Percentiles rank a stretch among this genome's conserved stretches.
phyloP scores from a whole-genome alignment of 228 moss, liverwort and hornwort species.

The Sphagnum magellanicum region DNA sequence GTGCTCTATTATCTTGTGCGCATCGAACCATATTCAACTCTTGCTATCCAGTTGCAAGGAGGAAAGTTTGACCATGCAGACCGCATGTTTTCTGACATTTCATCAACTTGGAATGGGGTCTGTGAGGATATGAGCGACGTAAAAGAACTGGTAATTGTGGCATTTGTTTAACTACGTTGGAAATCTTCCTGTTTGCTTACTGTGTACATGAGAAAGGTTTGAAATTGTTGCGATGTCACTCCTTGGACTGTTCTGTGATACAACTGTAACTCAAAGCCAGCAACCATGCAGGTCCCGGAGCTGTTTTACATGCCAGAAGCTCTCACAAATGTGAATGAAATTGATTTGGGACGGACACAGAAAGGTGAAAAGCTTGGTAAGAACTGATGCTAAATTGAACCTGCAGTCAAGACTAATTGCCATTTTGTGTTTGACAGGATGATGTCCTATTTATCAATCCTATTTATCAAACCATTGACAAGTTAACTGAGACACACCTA shows the following conservation, averaged over 20 bases:
- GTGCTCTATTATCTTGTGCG: constrained; percentile 80
- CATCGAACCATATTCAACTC: constrained; percentile 74
- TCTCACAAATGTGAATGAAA: constrained; percentile 56
- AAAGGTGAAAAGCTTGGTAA: constrained; percentile 77
- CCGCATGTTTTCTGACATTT: constrained; percentile 77
- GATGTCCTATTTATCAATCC: too few species aligned
- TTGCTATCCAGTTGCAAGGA: constrained; percentile 82
- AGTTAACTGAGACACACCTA: too few species aligned
- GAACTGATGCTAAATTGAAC: background rate
- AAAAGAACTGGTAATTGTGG: constrained; percentile 72
- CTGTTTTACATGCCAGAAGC: constrained; percentile 85
- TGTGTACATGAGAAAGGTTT: background rate
- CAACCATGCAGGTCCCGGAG: constrained; percentile 64
- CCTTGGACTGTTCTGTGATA: too few species aligned
- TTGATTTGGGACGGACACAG: constrained; percentile 75
- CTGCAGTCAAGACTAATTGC: too few species aligned
- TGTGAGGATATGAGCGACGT: constrained; percentile 95
- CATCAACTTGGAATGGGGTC: constrained; percentile 76
- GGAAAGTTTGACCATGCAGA: constrained; percentile 92
- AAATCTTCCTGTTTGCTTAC: background rate
- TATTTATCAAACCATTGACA: too few species aligned
- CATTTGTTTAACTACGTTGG: background rate
- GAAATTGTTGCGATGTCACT: too few species aligned
- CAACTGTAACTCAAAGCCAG: too few species aligned
- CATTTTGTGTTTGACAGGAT: too few species aligned